Evolutionary conservation across 257 asterid genomes (phyloP).

Genomic region (Solanum megistacrolobum): DNA sequence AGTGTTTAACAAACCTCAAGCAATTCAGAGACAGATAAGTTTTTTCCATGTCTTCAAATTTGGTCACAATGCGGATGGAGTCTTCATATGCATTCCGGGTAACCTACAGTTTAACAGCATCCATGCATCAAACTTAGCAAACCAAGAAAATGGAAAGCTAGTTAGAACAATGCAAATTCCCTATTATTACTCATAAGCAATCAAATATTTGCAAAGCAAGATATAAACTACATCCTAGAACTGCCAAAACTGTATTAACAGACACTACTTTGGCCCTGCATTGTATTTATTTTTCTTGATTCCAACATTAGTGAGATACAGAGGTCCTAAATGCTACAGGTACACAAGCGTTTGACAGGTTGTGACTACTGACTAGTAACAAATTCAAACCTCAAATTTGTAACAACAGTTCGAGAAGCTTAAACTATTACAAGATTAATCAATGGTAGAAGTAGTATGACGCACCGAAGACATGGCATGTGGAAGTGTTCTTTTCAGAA

Average conservation of each 20-base stretch:
- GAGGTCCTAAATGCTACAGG: background rate
- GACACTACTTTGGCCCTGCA: background rate
- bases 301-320: background rate
- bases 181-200: background rate
- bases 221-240: background rate
- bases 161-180: background rate
- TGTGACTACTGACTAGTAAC: background rate
- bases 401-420: background rate
- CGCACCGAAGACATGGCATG: conserved; percentile 89
- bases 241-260: background rate
- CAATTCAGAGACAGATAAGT: conserved; percentile 50
- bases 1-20: conserved; percentile 50
- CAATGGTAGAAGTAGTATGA: background rate
- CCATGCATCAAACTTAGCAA: conserved; percentile 1
- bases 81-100: conserved; percentile 86
- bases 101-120: conserved; percentile 31
- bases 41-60: conserved; percentile 73
- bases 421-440: background rate
- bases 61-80: conserved; percentile 70
- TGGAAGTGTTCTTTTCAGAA: conserved; percentile 93
- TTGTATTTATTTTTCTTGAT: background rate
- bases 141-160: background rate
- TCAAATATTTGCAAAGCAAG: background rate
- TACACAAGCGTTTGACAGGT: background rate
- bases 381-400: background rate